These are phyloP conservation scores for Penicillium olsonii DNA, from an alignment of 2,329 filamentous ascomycete genomes.

Conservation along the genomic window DNA sequence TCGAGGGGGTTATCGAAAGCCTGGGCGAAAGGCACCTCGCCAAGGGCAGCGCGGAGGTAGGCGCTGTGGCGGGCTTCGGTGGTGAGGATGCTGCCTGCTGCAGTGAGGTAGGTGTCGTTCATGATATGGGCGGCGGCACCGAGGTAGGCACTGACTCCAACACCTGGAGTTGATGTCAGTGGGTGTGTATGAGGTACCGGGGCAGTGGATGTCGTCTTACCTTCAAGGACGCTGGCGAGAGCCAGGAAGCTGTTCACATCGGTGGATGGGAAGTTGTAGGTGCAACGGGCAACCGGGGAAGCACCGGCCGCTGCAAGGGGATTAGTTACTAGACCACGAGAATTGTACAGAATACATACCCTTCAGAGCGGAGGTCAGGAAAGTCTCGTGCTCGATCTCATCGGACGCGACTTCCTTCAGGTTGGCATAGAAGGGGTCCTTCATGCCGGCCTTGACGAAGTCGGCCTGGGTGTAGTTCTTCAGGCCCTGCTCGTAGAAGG, in stretches of 20 bases:
- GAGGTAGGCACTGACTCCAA: constrained; percentile 63
- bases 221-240: constrained; percentile 57
- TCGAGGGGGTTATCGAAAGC: constrained; percentile 62
- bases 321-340: no score
- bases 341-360: constrained; percentile 11
- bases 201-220: constrained; percentile 17
- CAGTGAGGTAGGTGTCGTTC: constrained; percentile 60
- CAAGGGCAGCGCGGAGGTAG: constrained; percentile 57
- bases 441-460: constrained; percentile 56
- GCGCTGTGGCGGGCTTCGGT: constrained; percentile 66
- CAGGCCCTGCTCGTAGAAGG: constrained; percentile 64
- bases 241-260: constrained; percentile 54
- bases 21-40: constrained; percentile 57
- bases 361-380: constrained; percentile 52
- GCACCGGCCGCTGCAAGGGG: constrained; percentile 50
- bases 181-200: neutral
- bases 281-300: constrained; percentile 55
- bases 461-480: constrained; percentile 57
- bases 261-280: constrained; percentile 57
- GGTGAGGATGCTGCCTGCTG: constrained; percentile 64
- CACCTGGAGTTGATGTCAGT: constrained; percentile 23
- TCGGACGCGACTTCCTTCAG: constrained; percentile 59
- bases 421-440: constrained; percentile 58
- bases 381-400: constrained; percentile 60
- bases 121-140: constrained; percentile 62